Conservation (phyloP, 1,284 basidiomycete species). For the Leccinum fallax region DNA sequence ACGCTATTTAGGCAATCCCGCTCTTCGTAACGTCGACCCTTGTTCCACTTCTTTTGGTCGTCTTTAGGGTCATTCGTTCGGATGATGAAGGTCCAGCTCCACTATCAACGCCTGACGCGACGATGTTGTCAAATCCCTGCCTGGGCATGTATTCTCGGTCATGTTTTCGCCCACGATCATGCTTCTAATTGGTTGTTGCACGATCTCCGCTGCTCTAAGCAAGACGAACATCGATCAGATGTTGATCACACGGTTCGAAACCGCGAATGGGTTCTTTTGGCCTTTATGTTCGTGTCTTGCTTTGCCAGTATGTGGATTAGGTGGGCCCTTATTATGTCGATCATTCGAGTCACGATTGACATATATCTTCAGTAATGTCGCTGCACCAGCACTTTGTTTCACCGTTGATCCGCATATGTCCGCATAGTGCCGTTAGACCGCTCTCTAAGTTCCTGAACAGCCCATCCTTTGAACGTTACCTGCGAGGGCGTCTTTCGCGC, state of each 20-base stretch:
- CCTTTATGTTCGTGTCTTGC: no score
- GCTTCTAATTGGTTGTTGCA: no score
- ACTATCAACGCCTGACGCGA: constrained; percentile 72
- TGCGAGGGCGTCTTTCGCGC: background rate
- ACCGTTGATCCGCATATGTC: background rate
- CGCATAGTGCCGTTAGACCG: no score
- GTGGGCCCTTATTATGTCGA: background rate
- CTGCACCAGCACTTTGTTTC: background rate
- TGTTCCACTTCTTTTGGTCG: constrained; percentile 89
- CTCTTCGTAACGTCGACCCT: constrained; percentile 94
- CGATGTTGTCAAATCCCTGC: constrained; percentile 40
- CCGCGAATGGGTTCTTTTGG: no score
- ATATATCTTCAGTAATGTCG: background rate
- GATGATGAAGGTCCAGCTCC: constrained; percentile 52
- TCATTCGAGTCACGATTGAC: background rate
- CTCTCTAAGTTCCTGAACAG: constrained; percentile 5
- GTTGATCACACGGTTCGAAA: no score
- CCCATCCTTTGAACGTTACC: background rate
- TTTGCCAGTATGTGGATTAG: background rate
- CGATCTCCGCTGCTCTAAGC: no score
- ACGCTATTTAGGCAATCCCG: constrained; percentile 78
- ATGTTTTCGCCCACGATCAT: no score
- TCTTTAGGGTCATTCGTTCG: no score
- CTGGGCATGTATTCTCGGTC: no score
- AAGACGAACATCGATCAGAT: no score